Evolutionary conservation across 2,329 filamentous ascomycete species (phyloP).

Genomic region (Aureobasidium sp.): DNA sequence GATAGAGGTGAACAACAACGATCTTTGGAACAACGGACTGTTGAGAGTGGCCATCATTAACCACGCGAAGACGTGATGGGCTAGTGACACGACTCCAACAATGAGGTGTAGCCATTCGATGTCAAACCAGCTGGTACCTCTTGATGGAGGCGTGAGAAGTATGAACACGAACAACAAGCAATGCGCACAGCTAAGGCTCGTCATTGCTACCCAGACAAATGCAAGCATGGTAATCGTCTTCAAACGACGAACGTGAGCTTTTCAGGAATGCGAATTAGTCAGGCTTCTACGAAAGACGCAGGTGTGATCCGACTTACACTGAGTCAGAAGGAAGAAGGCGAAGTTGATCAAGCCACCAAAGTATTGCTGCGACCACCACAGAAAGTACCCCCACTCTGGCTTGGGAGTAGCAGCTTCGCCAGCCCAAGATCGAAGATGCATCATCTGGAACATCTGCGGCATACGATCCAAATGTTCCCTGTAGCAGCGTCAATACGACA

Average conservation of each 20-base stretch:
- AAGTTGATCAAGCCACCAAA: background rate
- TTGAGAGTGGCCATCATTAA: background rate
- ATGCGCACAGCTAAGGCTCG: conserved; percentile 4
- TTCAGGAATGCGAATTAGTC: background rate
- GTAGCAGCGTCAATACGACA: background rate
- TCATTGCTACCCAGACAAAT: conserved; percentile 4
- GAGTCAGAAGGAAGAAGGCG: background rate
- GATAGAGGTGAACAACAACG: background rate
- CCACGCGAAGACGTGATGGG: background rate
- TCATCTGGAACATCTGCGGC: conserved; percentile 1
- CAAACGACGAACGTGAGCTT: background rate
- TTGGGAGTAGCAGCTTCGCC: background rate
- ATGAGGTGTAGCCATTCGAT: background rate
- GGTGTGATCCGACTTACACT: background rate
- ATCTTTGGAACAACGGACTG: background rate
- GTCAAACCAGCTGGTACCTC: background rate
- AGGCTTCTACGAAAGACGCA: background rate
- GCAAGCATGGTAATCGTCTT: background rate
- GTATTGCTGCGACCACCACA: conserved; percentile 8
- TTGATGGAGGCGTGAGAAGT: background rate
- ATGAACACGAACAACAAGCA: background rate
- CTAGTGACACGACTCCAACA: background rate
- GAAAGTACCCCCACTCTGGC: background rate
- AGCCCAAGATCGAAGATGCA: conserved; percentile 1
- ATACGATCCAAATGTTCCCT: background rate